Evolutionary conservation across 1,284 basidiomycete genomes (phyloP).

Genomic region (Sparassis latifolia): DNA sequence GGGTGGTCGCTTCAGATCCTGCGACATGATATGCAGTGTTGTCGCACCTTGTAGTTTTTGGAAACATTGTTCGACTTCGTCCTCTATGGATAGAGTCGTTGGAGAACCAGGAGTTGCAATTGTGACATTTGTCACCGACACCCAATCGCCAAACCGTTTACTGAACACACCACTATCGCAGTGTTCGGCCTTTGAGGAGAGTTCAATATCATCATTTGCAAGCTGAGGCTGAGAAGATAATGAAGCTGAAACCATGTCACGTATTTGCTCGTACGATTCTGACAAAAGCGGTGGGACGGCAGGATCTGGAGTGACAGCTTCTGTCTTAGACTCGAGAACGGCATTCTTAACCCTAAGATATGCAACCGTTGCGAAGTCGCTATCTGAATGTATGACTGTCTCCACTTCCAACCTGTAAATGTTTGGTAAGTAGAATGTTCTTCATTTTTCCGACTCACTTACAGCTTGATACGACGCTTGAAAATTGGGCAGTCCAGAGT

Average conservation of each 20-base stretch:
- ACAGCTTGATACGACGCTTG: conserved; percentile 73
- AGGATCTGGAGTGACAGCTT: conserved; percentile 12
- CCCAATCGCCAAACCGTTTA: conserved; percentile 38
- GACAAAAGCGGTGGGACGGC: conserved; percentile 50
- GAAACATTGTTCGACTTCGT: conserved; percentile 64
- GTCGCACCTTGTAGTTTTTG: conserved; percentile 44
- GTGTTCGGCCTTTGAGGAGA: not conserved
- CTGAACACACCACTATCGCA: not conserved
- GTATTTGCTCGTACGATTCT: conserved; percentile 27
- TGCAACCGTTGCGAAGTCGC: conserved; percentile 79
- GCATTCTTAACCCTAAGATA: conserved; percentile 77
- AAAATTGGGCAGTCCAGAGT: conserved; percentile 91
- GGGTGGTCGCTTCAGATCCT: conserved; percentile 6
- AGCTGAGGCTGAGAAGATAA: not conserved
- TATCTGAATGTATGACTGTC: conserved; percentile 70
- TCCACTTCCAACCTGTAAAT: conserved; percentile 54
- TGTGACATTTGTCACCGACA: conserved; percentile 52
- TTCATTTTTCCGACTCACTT: conserved; percentile 19
- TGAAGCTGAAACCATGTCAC: conserved; percentile 12
- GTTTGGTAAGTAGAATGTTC: not conserved
- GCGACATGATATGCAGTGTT: not conserved
- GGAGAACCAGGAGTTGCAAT: conserved; percentile 10
- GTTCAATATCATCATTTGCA: not conserved
- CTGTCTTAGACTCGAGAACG: conserved; percentile 47
- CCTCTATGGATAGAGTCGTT: conserved; percentile 37